A percentile compares a stretch with the other conserved stretches of the same genome.
These are phyloP conservation scores for Cenococcum geophilum DNA, from an alignment of 495 filamentous ascomycete genomes.

Conservation along the genomic window DNA sequence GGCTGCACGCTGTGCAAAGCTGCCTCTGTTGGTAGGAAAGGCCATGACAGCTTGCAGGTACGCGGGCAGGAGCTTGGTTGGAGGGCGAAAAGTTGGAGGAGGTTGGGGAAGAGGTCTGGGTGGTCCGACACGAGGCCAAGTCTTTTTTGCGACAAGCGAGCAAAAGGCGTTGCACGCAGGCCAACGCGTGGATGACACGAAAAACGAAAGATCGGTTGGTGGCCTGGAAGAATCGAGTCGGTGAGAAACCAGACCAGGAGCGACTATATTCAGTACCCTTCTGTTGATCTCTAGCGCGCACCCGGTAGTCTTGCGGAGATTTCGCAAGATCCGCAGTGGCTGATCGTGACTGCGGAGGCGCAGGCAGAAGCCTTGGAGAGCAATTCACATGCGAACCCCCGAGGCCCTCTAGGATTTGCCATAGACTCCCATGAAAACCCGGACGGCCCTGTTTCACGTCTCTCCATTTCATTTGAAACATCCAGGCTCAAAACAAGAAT, in stretches of 20 bases:
- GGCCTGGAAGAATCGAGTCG: background rate
- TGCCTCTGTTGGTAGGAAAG: constrained; percentile 20
- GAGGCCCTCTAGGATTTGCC: background rate
- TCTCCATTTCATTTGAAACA: constrained; percentile 5
- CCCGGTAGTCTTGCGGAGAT: background rate
- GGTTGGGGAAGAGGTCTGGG: background rate
- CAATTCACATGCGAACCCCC: background rate
- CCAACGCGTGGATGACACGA: background rate
- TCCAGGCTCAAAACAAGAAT: background rate
- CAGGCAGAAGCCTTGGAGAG: background rate
- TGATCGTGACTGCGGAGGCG: background rate
- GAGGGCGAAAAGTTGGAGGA: constrained; percentile 3
- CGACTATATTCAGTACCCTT: background rate
- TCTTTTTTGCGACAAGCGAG: background rate
- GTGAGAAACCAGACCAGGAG: background rate
- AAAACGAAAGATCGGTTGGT: background rate
- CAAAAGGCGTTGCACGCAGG: background rate
- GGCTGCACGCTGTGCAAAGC: constrained; percentile 29
- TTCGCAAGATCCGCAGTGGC: background rate
- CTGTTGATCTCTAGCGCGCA: background rate
- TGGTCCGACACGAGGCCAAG: background rate
- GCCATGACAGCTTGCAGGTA: constrained; percentile 21
- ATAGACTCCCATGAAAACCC: background rate
- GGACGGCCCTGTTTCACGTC: background rate
- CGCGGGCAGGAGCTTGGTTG: constrained; percentile 2